phyloP scores from a whole-genome alignment of 1,284 basidiomycete genomes.

The Pascua guehoae region DNA sequence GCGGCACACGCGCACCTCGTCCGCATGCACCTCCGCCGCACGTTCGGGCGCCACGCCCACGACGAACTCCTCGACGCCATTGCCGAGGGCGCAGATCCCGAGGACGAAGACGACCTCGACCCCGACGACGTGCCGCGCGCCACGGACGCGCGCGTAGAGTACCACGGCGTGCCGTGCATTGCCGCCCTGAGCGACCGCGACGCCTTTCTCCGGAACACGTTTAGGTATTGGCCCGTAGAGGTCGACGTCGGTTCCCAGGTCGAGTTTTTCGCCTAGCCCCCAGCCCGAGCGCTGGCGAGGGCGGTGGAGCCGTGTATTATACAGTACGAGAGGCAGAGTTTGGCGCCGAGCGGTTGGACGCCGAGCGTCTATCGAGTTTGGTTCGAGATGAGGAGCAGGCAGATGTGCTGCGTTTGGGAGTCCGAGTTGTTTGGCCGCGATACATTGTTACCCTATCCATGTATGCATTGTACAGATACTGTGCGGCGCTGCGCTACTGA shows the following conservation, averaged over 20 bases:
- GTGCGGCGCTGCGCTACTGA: too few relatives aligned
- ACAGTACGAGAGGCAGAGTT: too few relatives aligned
- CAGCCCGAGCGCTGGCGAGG: too few relatives aligned
- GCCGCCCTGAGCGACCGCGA: constrained; percentile 5
- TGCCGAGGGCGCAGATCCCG: constrained; percentile 18
- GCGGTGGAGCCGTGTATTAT: too few relatives aligned
- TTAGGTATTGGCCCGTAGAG: constrained; percentile 11
- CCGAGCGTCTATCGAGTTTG: too few relatives aligned
- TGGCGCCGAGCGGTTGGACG: too few relatives aligned
- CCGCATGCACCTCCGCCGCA: constrained; percentile 15
- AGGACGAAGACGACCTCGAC: constrained; percentile 17
- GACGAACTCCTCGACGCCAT: constrained; percentile 17
- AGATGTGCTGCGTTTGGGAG: too few relatives aligned
- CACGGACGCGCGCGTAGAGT: constrained; percentile 4
- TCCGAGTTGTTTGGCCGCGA: too few relatives aligned
- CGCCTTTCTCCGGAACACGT: constrained; percentile 11
- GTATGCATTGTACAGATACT: too few relatives aligned
- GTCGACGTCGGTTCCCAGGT: constrained; percentile 10
- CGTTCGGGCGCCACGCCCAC: constrained; percentile 5
- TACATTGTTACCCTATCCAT: too few relatives aligned
- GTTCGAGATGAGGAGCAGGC: too few relatives aligned
- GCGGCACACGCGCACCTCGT: constrained; percentile 9
- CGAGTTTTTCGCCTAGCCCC: constrained; percentile 6
- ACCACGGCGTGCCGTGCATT: constrained; percentile 16
- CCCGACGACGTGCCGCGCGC: constrained; percentile 13